A percentile compares a stretch with the other conserved stretches of the same genome.
Evolutionary conservation across 352 stramenopile genomes (phyloP).

Genomic region (Phytophthora meadii): DNA sequence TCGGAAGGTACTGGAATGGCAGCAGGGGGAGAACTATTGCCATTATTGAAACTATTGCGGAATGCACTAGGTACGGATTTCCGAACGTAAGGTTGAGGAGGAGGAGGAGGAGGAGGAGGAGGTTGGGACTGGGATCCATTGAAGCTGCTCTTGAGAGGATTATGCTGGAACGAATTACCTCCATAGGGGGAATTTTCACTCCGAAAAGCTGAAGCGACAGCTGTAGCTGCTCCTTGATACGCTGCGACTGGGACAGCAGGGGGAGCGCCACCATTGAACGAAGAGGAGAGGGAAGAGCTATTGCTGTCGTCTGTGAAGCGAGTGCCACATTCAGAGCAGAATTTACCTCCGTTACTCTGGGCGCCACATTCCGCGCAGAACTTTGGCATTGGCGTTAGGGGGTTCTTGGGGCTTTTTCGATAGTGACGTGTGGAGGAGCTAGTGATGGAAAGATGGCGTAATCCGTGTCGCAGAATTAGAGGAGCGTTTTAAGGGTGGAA

Average conservation of each 20-base stretch:
- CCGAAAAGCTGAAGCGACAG: slow-evolving; percentile 33
- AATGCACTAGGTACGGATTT: slow-evolving; percentile 36
- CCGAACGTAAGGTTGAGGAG: slow-evolving; percentile 18
- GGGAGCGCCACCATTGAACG: slow-evolving; percentile 1
- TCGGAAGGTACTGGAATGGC: slow-evolving; percentile 29
- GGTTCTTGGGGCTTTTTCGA: slow-evolving; percentile 1
- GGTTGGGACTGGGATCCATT: slow-evolving; percentile 11
- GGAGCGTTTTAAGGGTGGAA: not conserved
- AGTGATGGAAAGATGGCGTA: slow-evolving; percentile 6
- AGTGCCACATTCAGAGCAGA: slow-evolving; percentile 72
- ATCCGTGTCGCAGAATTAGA: slow-evolving; percentile 10
- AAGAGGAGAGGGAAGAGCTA: slow-evolving; percentile 6
- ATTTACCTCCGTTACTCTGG: slow-evolving; percentile 56
- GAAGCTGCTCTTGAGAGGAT: slow-evolving; percentile 11
- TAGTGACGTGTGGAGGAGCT: slow-evolving; percentile 1
- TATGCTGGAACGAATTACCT: slow-evolving; percentile 26
- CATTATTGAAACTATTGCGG: slow-evolving; percentile 24
- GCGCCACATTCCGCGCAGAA: slow-evolving; percentile 71
- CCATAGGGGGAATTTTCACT: slow-evolving; percentile 27
- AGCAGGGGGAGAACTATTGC: slow-evolving; percentile 17
- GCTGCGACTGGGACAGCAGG: slow-evolving; percentile 29
- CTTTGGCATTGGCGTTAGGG: slow-evolving; percentile 43
- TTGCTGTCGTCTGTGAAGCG: slow-evolving; percentile 36
- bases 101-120: slow-evolving; percentile 21
- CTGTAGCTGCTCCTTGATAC: slow-evolving; percentile 21